These are phyloP conservation scores for Chrysoporthe deuterocubensis DNA, from an alignment of 2,329 filamentous ascomycete genomes.

Conservation along the genomic window DNA sequence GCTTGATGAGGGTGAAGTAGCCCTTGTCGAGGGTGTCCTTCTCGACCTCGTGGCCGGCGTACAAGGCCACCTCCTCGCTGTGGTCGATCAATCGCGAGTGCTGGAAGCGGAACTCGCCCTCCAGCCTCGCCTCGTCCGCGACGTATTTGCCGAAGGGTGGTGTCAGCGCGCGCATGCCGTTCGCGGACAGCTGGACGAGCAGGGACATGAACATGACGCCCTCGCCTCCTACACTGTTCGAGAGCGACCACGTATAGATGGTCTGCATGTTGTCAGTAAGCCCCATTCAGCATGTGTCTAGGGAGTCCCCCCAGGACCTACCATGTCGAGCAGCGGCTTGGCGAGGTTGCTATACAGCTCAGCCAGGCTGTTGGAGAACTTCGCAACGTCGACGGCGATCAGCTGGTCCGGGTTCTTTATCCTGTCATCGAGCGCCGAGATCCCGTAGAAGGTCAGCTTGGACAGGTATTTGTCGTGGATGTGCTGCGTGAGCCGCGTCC, in stretches of 20 bases:
- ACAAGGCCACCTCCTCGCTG: conserved; percentile 91
- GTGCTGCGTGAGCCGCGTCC: conserved; percentile 88
- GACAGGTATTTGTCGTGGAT: conserved; percentile 96
- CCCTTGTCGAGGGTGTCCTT: conserved; percentile 97
- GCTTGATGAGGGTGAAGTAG: conserved; percentile 98
- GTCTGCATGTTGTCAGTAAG: conserved; percentile 48
- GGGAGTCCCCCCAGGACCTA: conserved; percentile 41
- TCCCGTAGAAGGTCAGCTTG: conserved; percentile 97
- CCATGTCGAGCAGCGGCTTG: conserved; percentile 92
- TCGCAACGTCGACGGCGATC: conserved; percentile 93
- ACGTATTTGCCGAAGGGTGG: conserved; percentile 98
- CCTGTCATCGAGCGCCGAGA: conserved; percentile 91
- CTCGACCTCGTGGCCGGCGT: conserved; percentile 88
- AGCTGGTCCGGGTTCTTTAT: conserved; percentile 99
- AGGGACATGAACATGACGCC: conserved; percentile 94
- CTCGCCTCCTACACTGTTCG: conserved; percentile 93
- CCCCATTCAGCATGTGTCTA: not conserved
- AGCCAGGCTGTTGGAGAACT: conserved; percentile 93
- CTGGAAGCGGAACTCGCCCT: conserved; percentile 95
- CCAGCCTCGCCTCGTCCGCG: conserved; percentile 89
- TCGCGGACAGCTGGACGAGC: conserved; percentile 89
- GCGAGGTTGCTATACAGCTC: conserved; percentile 96
- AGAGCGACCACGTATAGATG: conserved; percentile 94
- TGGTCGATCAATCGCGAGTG: conserved; percentile 95
- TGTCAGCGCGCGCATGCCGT: conserved; percentile 90